Conservation (phyloP, 331 rosid genomes). For the Rhamnella rubrinervis region DNA sequence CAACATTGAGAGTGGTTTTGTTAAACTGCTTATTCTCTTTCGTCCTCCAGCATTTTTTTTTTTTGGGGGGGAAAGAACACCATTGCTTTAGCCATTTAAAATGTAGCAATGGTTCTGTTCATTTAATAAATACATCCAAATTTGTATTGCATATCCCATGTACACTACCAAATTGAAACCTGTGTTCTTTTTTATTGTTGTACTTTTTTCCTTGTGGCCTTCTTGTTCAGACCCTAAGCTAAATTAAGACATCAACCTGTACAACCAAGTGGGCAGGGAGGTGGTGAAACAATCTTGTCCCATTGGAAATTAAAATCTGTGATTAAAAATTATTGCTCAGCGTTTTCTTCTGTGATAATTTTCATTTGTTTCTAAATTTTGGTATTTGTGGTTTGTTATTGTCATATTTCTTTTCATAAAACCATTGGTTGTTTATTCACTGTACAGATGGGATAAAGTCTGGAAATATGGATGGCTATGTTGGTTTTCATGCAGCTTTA, state of each 20-base stretch:
- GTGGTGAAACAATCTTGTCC: too few species aligned
- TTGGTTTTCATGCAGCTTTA: slow-evolving; percentile 89
- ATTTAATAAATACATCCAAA: neutral
- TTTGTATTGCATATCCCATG: neutral
- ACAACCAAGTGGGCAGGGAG: too few species aligned
- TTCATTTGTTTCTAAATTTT: slow-evolving; percentile 1
- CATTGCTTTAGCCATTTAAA: neutral
- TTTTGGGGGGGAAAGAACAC: neutral
- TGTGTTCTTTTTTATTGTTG: neutral
- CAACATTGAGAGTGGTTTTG: neutral
- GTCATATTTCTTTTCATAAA: slow-evolving; percentile 15
- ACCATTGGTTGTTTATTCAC: slow-evolving; percentile 18
- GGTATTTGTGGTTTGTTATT: neutral
- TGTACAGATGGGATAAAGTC: slow-evolving; percentile 63
- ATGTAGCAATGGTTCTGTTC: neutral
- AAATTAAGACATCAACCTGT: neutral
- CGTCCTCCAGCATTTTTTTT: neutral
- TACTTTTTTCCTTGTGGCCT: neutral
- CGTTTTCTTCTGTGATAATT: neutral
- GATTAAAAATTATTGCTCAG: neutral
- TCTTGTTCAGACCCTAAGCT: neutral
- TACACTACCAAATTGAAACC: neutral
- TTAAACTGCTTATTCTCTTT: neutral
- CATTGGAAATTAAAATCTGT: too few species aligned
- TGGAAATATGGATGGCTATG: slow-evolving; percentile 79